These are phyloP conservation scores for Eragrostis nindensis DNA, from an alignment of 176 grass and related monocot species.

Conservation along the genomic window DNA sequence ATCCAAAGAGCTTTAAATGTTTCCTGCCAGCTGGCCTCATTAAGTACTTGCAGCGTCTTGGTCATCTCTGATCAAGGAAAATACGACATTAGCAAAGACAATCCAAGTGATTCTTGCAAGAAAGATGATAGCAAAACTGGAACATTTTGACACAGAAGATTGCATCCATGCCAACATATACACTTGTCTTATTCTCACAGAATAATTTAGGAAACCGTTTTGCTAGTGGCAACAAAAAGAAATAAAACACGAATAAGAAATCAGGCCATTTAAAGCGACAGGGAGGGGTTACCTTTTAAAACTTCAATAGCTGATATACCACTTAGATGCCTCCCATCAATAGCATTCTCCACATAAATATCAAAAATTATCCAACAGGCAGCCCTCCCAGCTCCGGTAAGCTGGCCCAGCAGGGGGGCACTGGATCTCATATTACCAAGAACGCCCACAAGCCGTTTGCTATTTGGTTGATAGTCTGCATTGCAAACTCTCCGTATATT, in stretches of 20 bases:
- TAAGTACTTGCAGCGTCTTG: conserved; percentile 84
- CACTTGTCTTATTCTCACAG: background rate
- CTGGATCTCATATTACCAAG: conserved; percentile 51
- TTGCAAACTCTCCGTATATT: conserved; percentile 54
- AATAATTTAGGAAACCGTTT: background rate
- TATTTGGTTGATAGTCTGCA: conserved; percentile 56
- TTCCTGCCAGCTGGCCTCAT: conserved; percentile 95
- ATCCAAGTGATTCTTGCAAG: background rate
- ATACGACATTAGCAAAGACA: conserved; percentile 18
- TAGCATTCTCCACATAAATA: conserved; percentile 76
- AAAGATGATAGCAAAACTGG: background rate
- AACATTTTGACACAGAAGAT: background rate
- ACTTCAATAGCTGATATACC: conserved; percentile 61
- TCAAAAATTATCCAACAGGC: conserved; percentile 80
- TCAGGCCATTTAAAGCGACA: background rate
- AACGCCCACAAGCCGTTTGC: conserved; percentile 63
- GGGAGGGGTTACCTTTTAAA: conserved; percentile 55
- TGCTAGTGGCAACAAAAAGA: background rate
- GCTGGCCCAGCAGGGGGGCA: conserved; percentile 51
- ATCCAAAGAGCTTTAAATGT: conserved; percentile 98
- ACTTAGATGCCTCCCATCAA: conserved; percentile 69
- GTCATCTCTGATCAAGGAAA: conserved; percentile 64
- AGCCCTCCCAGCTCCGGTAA: conserved; percentile 63
- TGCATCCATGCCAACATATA: conserved; percentile 8
- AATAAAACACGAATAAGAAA: background rate